phyloP scores from a whole-genome alignment of 805 yeast species.

The Wickerhamiella allomyrinae region DNA sequence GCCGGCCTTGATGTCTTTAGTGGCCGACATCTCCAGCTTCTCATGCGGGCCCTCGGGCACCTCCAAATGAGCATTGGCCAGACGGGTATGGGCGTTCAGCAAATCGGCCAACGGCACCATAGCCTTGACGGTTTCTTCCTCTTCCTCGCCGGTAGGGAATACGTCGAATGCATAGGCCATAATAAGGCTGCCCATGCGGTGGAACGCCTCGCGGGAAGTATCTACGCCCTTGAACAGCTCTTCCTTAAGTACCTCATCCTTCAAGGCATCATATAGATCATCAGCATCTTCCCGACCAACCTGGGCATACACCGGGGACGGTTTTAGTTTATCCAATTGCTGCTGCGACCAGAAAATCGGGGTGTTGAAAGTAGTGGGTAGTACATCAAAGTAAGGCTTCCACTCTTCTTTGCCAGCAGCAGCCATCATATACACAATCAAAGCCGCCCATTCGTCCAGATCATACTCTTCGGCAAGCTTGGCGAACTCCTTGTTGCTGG shows the following conservation, averaged over 20 bases:
- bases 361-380: slow-evolving; percentile 51
- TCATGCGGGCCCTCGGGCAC: slow-evolving; percentile 26
- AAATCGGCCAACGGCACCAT: slow-evolving; percentile 93
- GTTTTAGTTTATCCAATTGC: slow-evolving; percentile 39
- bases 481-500: slow-evolving; percentile 26
- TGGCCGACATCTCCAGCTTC: slow-evolving; percentile 57
- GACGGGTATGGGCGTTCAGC: slow-evolving; percentile 67
- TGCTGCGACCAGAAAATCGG: slow-evolving; percentile 67
- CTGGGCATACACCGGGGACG: slow-evolving; percentile 56
- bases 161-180: slow-evolving; percentile 89
- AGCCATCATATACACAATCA: slow-evolving; percentile 53
- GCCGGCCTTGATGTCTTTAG: slow-evolving; percentile 41
- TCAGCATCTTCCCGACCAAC: slow-evolving; percentile 59
- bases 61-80: slow-evolving; percentile 59
- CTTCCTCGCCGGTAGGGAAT: slow-evolving; percentile 17
- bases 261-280: slow-evolving; percentile 37
- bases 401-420: slow-evolving; percentile 48
- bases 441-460: slow-evolving; percentile 59
- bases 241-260: slow-evolving; percentile 28
- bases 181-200: slow-evolving; percentile 60
- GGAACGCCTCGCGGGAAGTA: slow-evolving; percentile 44
- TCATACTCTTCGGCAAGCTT: slow-evolving; percentile 17
- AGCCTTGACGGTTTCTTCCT: slow-evolving; percentile 38
- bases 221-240: slow-evolving; percentile 15
- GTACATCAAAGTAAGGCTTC: slow-evolving; percentile 53